A percentile compares a stretch with the other conserved stretches of the same genome.
Conservation (phyloP, 148 eudicot genomes). For the Pharnaceum exiguum region DNA sequence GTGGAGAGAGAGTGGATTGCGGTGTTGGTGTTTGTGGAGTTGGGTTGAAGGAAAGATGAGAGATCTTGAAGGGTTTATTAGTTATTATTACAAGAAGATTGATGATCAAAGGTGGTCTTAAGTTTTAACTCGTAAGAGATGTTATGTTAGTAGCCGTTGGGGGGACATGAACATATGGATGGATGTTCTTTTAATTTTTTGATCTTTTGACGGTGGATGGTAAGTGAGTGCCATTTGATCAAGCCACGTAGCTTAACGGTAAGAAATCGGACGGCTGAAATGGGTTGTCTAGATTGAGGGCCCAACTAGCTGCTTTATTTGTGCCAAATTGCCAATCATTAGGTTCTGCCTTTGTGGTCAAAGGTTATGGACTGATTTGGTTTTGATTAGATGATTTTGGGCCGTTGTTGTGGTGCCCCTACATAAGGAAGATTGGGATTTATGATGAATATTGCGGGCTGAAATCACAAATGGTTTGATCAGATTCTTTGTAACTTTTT, state of each 20-base stretch:
- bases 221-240: background rate
- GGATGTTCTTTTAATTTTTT: conserved; percentile 6
- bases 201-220: conserved; percentile 15
- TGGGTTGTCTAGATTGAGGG: background rate
- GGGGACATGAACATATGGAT: conserved; percentile 12
- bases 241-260: conserved; percentile 23
- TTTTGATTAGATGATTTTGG: too few relatives aligned
- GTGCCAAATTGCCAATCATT: too few relatives aligned
- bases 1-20: background rate
- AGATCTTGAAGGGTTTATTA: background rate
- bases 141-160: conserved; percentile 24
- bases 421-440: too few relatives aligned
- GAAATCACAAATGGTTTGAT: too few relatives aligned
- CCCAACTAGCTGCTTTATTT: too few relatives aligned
- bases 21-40: background rate
- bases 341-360: too few relatives aligned
- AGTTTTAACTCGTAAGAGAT: too few relatives aligned
- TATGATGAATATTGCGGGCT: too few relatives aligned
- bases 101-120: background rate
- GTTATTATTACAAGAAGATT: background rate
- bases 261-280: conserved; percentile 11
- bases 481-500: too few relatives aligned
- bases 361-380: too few relatives aligned
- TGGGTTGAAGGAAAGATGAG: background rate
- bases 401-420: too few relatives aligned